phyloP scores from a whole-genome alignment of 148 eudicot species.

The Mesembryanthemum crystallinum region DNA sequence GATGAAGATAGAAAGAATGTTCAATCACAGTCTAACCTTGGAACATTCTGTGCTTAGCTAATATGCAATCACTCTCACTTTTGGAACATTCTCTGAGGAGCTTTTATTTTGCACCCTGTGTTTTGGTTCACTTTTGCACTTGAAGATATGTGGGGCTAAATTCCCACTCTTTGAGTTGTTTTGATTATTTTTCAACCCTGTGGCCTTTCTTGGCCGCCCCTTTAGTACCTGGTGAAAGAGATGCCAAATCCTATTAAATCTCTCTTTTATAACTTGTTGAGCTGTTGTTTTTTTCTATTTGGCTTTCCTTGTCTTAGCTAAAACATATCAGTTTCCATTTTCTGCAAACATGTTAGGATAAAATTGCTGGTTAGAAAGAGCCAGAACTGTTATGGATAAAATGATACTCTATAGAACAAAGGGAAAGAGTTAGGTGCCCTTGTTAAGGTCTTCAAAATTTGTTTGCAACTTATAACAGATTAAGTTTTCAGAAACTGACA shows the following conservation, averaged over 20 bases:
- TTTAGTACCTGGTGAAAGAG: constrained; percentile 3
- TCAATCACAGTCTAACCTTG: background rate
- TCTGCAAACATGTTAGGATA: too few relatives aligned
- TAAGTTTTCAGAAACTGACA: too few relatives aligned
- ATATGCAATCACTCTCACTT: constrained; percentile 1
- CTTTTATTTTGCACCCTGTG: constrained; percentile 20
- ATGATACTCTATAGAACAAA: too few relatives aligned
- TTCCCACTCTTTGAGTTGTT: constrained; percentile 6
- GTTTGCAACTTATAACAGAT: too few relatives aligned
- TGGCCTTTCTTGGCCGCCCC: constrained; percentile 8
- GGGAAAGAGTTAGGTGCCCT: too few relatives aligned
- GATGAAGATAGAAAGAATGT: constrained; percentile 18
- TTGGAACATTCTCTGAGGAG: constrained; percentile 10
- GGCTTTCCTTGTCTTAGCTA: background rate
- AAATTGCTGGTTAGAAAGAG: too few relatives aligned
- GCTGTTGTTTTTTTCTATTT: background rate
- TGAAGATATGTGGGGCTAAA: constrained; percentile 17
- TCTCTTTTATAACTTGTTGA: constrained; percentile 6
- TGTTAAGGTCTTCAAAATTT: too few relatives aligned
- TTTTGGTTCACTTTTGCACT: constrained; percentile 15
- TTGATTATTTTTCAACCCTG: constrained; percentile 11
- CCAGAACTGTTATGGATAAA: too few relatives aligned
- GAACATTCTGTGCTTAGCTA: constrained; percentile 22
- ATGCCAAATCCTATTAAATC: background rate
- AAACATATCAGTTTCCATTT: too few relatives aligned